Evolutionary conservation across 495 filamentous ascomycete species (phyloP), one percentile per base, ranked within the genome.

Genomic region (Aspergillus cavernicola): DNA sequence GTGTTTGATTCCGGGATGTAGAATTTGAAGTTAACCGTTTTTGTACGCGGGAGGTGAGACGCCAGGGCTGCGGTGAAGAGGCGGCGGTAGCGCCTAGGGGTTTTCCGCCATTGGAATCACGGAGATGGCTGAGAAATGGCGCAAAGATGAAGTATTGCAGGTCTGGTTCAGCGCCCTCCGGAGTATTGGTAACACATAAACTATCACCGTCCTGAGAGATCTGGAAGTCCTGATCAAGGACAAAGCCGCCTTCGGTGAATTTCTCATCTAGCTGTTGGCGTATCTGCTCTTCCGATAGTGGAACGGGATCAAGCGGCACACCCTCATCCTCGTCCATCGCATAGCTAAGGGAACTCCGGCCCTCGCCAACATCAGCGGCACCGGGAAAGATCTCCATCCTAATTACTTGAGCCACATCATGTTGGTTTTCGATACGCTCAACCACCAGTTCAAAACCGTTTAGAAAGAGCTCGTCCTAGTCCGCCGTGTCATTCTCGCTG

Each of bases 71-170:
- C 46, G 5, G 52, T 56, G 16, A 62, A 56, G 26, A 58, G 55
- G 6, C 59, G 55, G 52, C 52, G 20, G 59, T 55, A 24, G 23
- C 45, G 36, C 50, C 52, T 0, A 58, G 28, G 19, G 58, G 47
- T 11, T n/a, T 15, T 40, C 42, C 24, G 33, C 37, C 4, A 22
- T 16, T 32, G n/a, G n/a, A n/a, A n/a, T 50, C 52, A 19, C 36
- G 10, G 24, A 58, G 38, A 13, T 52, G 36, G 37, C 51, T 45
- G 28, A 61, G 59, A 37, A 61, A 61, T 11, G 43, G 4, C n/a
- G 43, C 37, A 26, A 52, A 46, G 40, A 61, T 23, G 49, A 58
- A 4, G 28, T 58, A 61, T 50, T 61, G 59, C 22, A 58, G 43
- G 40, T 55, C 54, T 16, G 55, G 20, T 22, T 40, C 46, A n/a